Evolutionary conservation across 2,329 filamentous ascomycete genomes (phyloP).

Genomic region (Gaeumannomyces tritici): DNA sequence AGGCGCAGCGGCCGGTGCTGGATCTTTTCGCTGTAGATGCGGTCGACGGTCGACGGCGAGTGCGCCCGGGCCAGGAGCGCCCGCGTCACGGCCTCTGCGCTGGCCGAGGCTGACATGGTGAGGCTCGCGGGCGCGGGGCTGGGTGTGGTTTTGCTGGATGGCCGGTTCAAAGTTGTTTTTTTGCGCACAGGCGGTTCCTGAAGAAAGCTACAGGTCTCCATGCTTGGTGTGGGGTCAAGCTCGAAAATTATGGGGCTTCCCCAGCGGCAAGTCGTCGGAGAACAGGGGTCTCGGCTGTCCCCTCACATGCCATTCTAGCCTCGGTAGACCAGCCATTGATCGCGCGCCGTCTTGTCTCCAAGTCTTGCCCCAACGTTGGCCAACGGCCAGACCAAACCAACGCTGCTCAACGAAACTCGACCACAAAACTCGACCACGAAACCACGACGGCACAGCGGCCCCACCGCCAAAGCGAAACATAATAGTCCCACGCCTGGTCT

Average conservation of each 20-base stretch:
- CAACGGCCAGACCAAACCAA: background rate
- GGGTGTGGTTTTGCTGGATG: background rate
- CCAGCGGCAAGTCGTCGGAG: background rate
- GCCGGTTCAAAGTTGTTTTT: background rate
- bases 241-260: background rate
- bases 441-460: background rate
- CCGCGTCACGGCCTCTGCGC: conserved; percentile 37
- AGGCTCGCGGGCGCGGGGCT: conserved; percentile 1
- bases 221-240: background rate
- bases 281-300: background rate
- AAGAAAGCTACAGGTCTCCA: background rate
- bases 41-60: conserved; percentile 57
- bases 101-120: conserved; percentile 8
- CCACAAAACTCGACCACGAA: background rate
- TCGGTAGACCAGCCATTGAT: no score
- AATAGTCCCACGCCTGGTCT: background rate
- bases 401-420: background rate
- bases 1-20: conserved; percentile 74
- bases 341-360: no score
- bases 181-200: no score
- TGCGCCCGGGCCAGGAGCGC: conserved; percentile 69
- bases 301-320: background rate
- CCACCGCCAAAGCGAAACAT: background rate
- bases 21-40: conserved; percentile 75
- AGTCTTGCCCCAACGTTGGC: background rate